Conservation (phyloP, 306 rosid genomes). For the Cicer chorassanicum region DNA sequence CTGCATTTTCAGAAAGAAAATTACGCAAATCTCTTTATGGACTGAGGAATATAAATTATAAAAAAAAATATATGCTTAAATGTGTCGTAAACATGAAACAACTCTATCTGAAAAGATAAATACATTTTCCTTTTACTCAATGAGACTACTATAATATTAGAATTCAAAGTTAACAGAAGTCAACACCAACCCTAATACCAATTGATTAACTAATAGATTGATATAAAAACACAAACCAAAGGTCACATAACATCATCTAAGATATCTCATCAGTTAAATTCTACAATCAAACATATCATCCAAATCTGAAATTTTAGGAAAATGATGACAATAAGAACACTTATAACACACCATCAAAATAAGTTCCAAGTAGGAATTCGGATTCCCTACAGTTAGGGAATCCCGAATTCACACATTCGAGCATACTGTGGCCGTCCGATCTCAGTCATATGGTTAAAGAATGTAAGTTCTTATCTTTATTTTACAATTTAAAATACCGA, state of each 20-base stretch:
- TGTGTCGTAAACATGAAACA: not conserved
- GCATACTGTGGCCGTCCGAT: too few relatives aligned
- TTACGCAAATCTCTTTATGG: not conserved
- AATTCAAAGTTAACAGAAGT: conserved; percentile 5
- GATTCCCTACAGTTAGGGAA: too few relatives aligned
- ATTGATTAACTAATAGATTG: conserved; percentile 29
- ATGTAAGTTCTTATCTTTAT: too few relatives aligned
- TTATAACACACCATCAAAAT: conserved; percentile 13
- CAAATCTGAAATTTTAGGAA: conserved; percentile 34
- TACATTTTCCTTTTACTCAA: conserved; percentile 7
- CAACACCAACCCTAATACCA: conserved; percentile 10
- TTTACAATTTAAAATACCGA: too few relatives aligned
- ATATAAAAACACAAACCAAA: not conserved
- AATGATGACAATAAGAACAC: not conserved
- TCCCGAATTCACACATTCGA: too few relatives aligned
- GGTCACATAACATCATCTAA: conserved; percentile 8
- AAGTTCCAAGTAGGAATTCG: too few relatives aligned
- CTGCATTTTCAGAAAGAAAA: conserved; percentile 12
- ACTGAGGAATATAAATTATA: conserved; percentile 11
- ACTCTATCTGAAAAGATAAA: not conserved
- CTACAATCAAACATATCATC: conserved; percentile 21
- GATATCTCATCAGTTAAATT: conserved; percentile 27
- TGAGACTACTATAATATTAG: conserved; percentile 6
- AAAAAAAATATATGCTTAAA: not conserved
- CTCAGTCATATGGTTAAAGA: too few relatives aligned